A percentile compares a stretch with the other conserved stretches of the same genome.
Evolutionary conservation across 176 grass and related monocot species (phyloP).

Genomic region (Dactylis glomerata): DNA sequence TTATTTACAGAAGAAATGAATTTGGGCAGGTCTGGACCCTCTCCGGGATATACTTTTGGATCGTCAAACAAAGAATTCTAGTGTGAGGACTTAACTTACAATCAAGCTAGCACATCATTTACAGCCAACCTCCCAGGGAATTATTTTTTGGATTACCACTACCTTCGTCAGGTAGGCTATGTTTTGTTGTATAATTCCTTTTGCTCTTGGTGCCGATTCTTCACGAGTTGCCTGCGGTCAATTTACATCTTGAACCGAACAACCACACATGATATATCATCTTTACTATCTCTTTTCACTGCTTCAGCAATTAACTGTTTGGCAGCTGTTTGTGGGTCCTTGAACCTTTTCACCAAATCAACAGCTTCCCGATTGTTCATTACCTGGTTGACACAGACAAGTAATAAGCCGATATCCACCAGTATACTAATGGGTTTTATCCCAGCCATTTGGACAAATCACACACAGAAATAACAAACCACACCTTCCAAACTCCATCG

Average conservation of each 20-base stretch:
- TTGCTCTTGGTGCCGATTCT: neutral
- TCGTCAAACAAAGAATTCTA: constrained; percentile 46
- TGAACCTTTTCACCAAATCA: constrained; percentile 64
- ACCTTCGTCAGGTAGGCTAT: constrained; percentile 1
- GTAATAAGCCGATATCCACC: constrained; percentile 14
- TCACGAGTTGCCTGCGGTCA: neutral
- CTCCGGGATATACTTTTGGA: constrained; percentile 28
- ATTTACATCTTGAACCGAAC: constrained; percentile 69
- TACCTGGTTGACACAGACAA: constrained; percentile 45
- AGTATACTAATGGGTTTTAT: constrained; percentile 23
- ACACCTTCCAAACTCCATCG: constrained; percentile 86
- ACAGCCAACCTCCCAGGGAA: constrained; percentile 27
- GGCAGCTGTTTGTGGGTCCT: constrained; percentile 68
- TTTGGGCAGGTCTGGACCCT: constrained; percentile 16
- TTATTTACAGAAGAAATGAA: constrained; percentile 46
- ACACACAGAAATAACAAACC: constrained; percentile 22
- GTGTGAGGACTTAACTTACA: constrained; percentile 38
- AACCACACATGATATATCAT: constrained; percentile 86
- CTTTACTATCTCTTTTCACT: constrained; percentile 70
- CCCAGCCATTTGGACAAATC: neutral
- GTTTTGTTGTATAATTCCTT: constrained; percentile 4
- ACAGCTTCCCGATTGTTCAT: constrained; percentile 67
- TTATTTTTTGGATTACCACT: constrained; percentile 34
- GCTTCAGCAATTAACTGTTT: constrained; percentile 61
- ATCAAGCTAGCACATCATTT: constrained; percentile 36